phyloP scores from a whole-genome alignment of 2,329 filamentous ascomycete species.

The Fusarium sororula region DNA sequence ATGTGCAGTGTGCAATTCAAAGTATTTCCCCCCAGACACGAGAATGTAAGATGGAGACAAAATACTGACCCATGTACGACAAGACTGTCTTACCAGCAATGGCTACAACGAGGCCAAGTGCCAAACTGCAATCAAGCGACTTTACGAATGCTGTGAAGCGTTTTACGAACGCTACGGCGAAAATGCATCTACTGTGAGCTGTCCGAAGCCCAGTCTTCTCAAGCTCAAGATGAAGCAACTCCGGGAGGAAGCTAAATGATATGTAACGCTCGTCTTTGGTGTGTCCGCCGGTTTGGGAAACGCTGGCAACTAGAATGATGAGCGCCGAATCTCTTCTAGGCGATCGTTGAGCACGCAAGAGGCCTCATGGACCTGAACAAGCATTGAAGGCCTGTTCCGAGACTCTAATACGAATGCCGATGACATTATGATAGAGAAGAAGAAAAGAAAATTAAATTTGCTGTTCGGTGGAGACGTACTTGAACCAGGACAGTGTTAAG shows the following conservation, averaged over 20 bases:
- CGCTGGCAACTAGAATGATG: conserved; percentile 76
- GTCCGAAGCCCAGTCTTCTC: conserved; percentile 82
- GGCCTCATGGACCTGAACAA: conserved; percentile 86
- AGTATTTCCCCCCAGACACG: conserved; percentile 56
- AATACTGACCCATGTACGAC: not conserved
- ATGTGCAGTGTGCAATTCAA: conserved; percentile 85
- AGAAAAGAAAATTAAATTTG: conserved; percentile 43
- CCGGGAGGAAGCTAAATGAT: conserved; percentile 53
- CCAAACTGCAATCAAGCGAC: conserved; percentile 76
- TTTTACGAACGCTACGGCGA: conserved; percentile 87
- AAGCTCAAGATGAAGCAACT: conserved; percentile 85
- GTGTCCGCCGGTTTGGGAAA: conserved; percentile 55
- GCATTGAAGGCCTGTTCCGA: conserved; percentile 93
- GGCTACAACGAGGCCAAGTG: conserved; percentile 89
- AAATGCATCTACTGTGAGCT: conserved; percentile 79
- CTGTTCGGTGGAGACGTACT: conserved; percentile 37
- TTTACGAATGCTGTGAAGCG: conserved; percentile 92
- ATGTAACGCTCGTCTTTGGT: conserved; percentile 58
- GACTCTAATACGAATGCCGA: conserved; percentile 99
- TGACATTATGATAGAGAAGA: conserved; percentile 74
- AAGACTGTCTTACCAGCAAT: conserved; percentile 86
- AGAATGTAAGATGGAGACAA: not conserved
- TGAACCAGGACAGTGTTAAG: conserved; percentile 37
- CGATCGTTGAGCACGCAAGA: conserved; percentile 98
- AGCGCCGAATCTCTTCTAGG: conserved; percentile 83